Conservation (phyloP, 2,329 filamentous ascomycete genomes). For the Xylaria sp. region DNA sequence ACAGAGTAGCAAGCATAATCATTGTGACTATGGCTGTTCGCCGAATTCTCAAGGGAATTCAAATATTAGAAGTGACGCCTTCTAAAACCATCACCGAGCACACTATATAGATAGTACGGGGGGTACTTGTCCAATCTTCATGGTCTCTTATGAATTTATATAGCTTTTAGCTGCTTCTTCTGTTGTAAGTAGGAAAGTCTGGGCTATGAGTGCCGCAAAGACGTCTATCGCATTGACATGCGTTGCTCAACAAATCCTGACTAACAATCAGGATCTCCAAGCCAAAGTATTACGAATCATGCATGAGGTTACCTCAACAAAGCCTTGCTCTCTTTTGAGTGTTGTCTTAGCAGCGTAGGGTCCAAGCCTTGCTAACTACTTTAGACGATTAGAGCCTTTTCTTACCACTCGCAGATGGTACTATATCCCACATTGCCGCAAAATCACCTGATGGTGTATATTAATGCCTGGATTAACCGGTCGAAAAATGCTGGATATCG, state of each 20-base stretch:
- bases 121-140: neutral
- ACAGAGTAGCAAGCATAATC: slow-evolving; percentile 10
- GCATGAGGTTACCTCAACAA: neutral
- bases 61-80: neutral
- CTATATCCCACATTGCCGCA: neutral
- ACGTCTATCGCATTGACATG: neutral
- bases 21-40: neutral
- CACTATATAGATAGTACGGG: slow-evolving; percentile 2
- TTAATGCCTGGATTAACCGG: neutral
- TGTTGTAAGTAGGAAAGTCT: neutral
- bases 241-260: slow-evolving; percentile 22
- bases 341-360: slow-evolving; percentile 8
- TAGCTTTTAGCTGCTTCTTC: neutral
- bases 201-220: neutral
- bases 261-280: neutral
- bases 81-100: neutral
- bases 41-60: neutral
- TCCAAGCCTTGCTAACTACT: neutral
- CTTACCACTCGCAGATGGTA: neutral
- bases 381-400: neutral
- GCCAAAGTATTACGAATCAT: neutral
- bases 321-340: neutral
- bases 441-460: neutral
- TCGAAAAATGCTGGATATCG: neutral
- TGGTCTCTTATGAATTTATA: too few relatives aligned